Evolutionary conservation across 2,329 filamentous ascomycete species (phyloP).

Genomic region (Paecilomyces dactylethromorphus): DNA sequence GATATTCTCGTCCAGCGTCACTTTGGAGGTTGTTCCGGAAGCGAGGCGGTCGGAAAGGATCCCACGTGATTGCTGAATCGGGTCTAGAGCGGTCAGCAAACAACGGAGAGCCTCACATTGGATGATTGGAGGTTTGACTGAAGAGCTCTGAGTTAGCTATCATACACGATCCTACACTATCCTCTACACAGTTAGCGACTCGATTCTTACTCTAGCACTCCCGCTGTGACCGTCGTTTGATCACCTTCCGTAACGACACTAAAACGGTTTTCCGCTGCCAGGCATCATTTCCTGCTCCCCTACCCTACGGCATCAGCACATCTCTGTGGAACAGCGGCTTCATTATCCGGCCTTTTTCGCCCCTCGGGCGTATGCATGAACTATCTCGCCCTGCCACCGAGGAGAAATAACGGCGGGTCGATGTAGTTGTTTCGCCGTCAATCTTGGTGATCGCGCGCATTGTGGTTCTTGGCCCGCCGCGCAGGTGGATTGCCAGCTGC

Average conservation of each 20-base stretch:
- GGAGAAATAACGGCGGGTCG: background rate
- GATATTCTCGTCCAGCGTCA: background rate
- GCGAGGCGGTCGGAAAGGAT: constrained; percentile 15
- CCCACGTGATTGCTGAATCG: constrained; percentile 11
- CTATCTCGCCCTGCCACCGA: background rate
- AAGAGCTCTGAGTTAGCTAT: background rate
- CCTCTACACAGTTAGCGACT: background rate
- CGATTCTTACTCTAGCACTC: background rate
- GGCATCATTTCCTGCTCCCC: background rate
- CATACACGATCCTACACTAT: background rate
- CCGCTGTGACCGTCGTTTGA: background rate
- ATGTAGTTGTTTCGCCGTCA: background rate
- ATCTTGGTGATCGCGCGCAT: background rate
- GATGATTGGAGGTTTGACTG: background rate
- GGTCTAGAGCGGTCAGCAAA: background rate
- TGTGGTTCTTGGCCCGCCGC: constrained; percentile 7
- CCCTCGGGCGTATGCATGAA: background rate
- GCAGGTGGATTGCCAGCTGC: constrained; percentile 16
- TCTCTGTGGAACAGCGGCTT: background rate
- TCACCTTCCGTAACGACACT: background rate
- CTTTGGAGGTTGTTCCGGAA: constrained; percentile 18
- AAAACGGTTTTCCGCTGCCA: background rate
- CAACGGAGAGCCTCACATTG: background rate
- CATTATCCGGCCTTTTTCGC: background rate
- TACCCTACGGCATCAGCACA: background rate